phyloP scores from a whole-genome alignment of 2,329 filamentous ascomycete genomes.

The Clonostachys solani region DNA sequence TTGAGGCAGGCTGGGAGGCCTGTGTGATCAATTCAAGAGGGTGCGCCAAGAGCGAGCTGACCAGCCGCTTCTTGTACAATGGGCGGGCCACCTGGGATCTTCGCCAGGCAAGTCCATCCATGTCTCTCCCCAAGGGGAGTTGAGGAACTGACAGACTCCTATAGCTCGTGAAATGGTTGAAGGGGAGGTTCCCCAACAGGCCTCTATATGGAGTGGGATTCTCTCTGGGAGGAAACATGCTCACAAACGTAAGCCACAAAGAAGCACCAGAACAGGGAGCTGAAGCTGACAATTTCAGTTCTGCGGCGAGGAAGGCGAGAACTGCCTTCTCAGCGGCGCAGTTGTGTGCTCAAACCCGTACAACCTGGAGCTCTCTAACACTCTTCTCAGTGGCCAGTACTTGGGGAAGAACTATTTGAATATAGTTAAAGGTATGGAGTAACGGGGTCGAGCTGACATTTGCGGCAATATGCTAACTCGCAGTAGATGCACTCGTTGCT shows the following conservation, averaged over 20 bases:
- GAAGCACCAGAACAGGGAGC: neutral
- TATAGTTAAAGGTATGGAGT: slow-evolving; percentile 56
- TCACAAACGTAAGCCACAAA: slow-evolving; percentile 69
- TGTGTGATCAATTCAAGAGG: slow-evolving; percentile 90
- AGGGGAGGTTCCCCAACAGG: slow-evolving; percentile 76
- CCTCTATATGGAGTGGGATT: slow-evolving; percentile 89
- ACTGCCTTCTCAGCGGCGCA: slow-evolving; percentile 63
- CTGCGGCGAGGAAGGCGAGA: slow-evolving; percentile 78
- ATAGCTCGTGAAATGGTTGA: slow-evolving; percentile 64
- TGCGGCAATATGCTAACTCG: neutral
- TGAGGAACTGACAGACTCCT: too few relatives aligned
- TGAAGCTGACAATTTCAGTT: slow-evolving; percentile 52
- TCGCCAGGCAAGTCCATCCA: slow-evolving; percentile 48
- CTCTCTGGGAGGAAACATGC: slow-evolving; percentile 89
- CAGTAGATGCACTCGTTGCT: slow-evolving; percentile 15
- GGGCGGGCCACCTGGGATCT: slow-evolving; percentile 93
- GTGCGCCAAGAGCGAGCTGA: slow-evolving; percentile 84
- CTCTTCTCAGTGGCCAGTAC: slow-evolving; percentile 58
- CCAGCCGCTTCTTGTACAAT: slow-evolving; percentile 84
- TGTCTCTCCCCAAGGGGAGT: too few relatives aligned
- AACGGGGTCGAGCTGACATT: neutral
- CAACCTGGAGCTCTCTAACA: slow-evolving; percentile 67
- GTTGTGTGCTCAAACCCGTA: slow-evolving; percentile 75
- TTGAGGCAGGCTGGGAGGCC: slow-evolving; percentile 76
- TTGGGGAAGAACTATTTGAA: slow-evolving; percentile 70